Conservation (phyloP, 2,329 filamentous ascomycete species). For the Pseudocercospora eumusae region DNA sequence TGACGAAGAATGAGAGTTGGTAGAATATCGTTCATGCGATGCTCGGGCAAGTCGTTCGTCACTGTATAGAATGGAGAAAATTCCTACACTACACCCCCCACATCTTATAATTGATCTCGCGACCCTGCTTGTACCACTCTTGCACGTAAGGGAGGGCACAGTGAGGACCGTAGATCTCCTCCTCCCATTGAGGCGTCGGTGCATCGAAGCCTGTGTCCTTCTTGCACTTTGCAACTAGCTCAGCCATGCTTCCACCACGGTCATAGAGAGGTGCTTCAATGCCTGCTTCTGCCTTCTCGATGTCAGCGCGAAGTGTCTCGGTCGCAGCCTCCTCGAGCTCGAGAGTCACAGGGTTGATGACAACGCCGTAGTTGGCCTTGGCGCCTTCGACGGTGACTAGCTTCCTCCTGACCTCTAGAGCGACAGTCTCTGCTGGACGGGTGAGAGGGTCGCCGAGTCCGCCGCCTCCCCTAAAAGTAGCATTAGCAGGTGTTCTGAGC, state of each 20-base stretch:
- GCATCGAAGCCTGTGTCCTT: conserved; percentile 31
- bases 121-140: conserved; percentile 31
- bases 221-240: conserved; percentile 30
- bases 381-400: conserved; percentile 30
- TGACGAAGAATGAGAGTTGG: background rate
- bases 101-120: conserved; percentile 29
- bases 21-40: background rate
- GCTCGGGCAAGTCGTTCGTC: too few species aligned
- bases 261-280: conserved; percentile 29
- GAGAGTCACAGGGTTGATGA: conserved; percentile 28
- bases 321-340: conserved; percentile 28
- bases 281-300: conserved; percentile 32
- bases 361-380: conserved; percentile 30
- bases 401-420: conserved; percentile 31
- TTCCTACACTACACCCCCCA: conserved; percentile 28
- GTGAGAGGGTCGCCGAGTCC: conserved; percentile 31
- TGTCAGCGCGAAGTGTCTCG: conserved; percentile 29
- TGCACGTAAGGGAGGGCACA: conserved; percentile 33
- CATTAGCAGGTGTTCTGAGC: too few species aligned
- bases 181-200: conserved; percentile 32
- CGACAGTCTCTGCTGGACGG: conserved; percentile 31
- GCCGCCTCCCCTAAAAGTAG: conserved; percentile 33
- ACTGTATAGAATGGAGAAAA: too few species aligned
- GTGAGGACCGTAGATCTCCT: conserved; percentile 34
- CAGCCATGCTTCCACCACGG: conserved; percentile 29